Percentiles rank a stretch among this genome's conserved stretches.
Evolutionary conservation across 2,329 filamentous ascomycete genomes (phyloP).

Genomic region (Penicillium sp.): DNA sequence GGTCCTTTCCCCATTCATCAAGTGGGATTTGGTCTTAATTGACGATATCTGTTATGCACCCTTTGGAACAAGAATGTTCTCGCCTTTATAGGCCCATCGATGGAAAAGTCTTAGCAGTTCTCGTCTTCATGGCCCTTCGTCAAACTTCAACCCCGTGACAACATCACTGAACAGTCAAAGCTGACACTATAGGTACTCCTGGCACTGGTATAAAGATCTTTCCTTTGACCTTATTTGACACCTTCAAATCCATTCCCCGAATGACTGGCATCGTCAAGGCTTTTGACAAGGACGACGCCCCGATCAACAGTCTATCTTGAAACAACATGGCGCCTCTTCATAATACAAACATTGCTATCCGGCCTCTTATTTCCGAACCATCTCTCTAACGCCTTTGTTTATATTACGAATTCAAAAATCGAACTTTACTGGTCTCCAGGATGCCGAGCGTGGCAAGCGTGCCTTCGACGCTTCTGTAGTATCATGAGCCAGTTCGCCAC

Average conservation of each 20-base stretch:
- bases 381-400: not conserved
- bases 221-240: constrained; percentile 4
- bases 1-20: not conserved
- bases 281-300: not conserved
- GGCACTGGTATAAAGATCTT: not conserved
- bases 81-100: not conserved
- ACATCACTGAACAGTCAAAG: not conserved
- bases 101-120: not conserved
- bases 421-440: not conserved
- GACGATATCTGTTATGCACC: not conserved
- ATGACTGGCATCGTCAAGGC: not conserved
- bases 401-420: constrained; percentile 1
- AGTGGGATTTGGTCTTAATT: not conserved
- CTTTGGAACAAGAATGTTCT: not conserved
- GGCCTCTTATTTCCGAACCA: not conserved
- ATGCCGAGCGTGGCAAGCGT: constrained; percentile 14
- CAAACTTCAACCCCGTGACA: no score
- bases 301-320: not conserved
- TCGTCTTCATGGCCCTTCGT: not conserved
- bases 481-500: constrained; percentile 9
- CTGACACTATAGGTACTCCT: not conserved
- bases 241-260: not conserved
- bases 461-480: constrained; percentile 13
- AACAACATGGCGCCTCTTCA: not conserved
- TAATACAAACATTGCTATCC: constrained; percentile 1